These are phyloP conservation scores for Saprolegnia parasitica DNA, from an alignment of 352 stramenopile species.

Conservation along the genomic window DNA sequence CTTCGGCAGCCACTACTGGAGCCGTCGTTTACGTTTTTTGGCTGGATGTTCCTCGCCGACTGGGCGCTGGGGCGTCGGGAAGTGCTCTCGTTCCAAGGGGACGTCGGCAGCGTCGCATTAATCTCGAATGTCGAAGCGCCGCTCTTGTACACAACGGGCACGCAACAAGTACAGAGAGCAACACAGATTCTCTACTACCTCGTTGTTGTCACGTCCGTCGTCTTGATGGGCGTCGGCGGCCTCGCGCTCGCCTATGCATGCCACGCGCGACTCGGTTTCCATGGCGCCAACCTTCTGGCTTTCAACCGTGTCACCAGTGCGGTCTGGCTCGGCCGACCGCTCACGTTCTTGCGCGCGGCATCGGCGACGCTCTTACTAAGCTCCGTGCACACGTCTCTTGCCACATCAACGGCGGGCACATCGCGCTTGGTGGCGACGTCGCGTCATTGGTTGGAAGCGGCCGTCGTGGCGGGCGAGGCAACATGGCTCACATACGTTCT, in stretches of 20 bases:
- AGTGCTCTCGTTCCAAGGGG: slow-evolving; percentile 22
- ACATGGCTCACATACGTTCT: slow-evolving; percentile 12
- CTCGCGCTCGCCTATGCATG: background rate
- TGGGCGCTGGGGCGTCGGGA: slow-evolving; percentile 6
- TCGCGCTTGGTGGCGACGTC: background rate
- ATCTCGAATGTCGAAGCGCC: background rate
- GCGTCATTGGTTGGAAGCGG: background rate
- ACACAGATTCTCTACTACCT: background rate
- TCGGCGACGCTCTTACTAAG: slow-evolving; percentile 1
- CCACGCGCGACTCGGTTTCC: background rate
- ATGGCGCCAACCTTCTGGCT: background rate
- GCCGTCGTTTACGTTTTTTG: background rate
- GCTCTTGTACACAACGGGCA: background rate
- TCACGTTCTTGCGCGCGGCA: background rate
- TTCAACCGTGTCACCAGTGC: slow-evolving; percentile 14
- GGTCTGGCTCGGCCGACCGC: slow-evolving; percentile 10
- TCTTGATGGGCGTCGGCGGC: background rate
- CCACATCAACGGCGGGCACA: background rate
- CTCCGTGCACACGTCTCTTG: background rate
- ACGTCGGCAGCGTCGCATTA: background rate
- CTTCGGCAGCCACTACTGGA: slow-evolving; percentile 10
- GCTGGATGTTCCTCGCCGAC: slow-evolving; percentile 5
- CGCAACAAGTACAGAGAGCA: background rate
- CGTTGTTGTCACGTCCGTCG: background rate
- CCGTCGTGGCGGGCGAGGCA: slow-evolving; percentile 8